Evolutionary conservation across 306 rosid genomes (phyloP), one percentile per base, ranked within the genome.

Genomic region (Echinosophora koreensis): DNA sequence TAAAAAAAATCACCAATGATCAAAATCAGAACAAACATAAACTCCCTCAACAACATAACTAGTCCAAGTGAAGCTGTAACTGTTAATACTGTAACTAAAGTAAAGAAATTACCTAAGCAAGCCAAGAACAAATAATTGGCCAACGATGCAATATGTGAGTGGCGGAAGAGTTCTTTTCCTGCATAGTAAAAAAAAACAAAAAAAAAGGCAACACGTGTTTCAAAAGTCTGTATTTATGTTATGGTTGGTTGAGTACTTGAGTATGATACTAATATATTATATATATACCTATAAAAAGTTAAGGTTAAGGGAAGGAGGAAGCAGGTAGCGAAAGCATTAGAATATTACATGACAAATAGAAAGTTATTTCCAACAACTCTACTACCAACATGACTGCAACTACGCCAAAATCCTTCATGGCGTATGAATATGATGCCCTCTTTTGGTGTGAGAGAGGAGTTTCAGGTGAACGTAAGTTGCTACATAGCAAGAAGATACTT

Each of bases 321-420:
- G 46, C 4, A 55, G 8, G 77, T 5, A 10, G 54, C 22, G 1
- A 71, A 55, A n/a, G 54, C 66, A 16, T 71, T 55, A 9, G 77
- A 71, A 9, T n/a, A n/a, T n/a, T 71, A 71, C 77, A 56, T 71
- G 77, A 55, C 39, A 2, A 55, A 55, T 3, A 55, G 22, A 22
- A 17, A 71, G 18, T 71, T 54, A 39, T 71, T 71, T 71, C 77
- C 51, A 55, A 6, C 1, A 71, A 55, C 66, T 71, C 77, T 38
- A 56, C 28, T 14, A 18, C 0, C 13, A 71, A 12, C n/a, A 71
- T 9, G n/a, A 4, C 5, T 12, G 27, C 54, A 71, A 55, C 35
- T 9, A 71, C 13, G 2, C 22, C 22, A 54, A 38, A 6, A 0
- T 71, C 54, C 77, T 39, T 55, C 77, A 71, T 71, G 42, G 18